A percentile compares a stretch with the other conserved stretches of the same genome.
These are phyloP conservation scores for Posidonia australis DNA, from an alignment of 106 monocot species.

Conservation along the genomic window DNA sequence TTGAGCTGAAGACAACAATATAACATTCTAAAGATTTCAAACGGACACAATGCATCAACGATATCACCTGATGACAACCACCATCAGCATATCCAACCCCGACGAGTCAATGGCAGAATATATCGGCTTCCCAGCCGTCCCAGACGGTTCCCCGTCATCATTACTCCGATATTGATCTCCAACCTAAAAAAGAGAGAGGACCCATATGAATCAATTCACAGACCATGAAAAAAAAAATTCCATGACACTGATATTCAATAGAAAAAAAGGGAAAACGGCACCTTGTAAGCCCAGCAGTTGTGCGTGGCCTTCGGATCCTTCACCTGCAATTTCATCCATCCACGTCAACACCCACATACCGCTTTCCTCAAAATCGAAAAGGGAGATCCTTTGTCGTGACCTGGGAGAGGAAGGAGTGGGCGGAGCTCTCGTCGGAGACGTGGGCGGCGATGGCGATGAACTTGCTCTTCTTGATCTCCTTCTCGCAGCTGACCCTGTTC, in stretches of 20 bases:
- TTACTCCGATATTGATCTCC: slow-evolving; percentile 80
- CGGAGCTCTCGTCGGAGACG: slow-evolving; percentile 64
- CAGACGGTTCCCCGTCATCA: slow-evolving; percentile 95
- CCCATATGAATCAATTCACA: slow-evolving; percentile 1
- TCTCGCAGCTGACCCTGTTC: slow-evolving; percentile 44
- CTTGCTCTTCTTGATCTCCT: slow-evolving; percentile 82
- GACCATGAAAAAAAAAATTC: background rate
- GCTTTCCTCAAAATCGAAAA: too few species aligned
- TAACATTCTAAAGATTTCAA: background rate
- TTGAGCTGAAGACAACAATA: too few species aligned
- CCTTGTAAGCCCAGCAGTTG: slow-evolving; percentile 98
- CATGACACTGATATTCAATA: background rate
- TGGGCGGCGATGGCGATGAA: slow-evolving; percentile 81
- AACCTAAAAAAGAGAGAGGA: slow-evolving; percentile 32
- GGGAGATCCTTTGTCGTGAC: slow-evolving; percentile 5
- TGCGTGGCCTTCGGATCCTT: slow-evolving; percentile 74
- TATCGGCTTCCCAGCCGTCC: slow-evolving; percentile 89
- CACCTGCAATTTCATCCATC: slow-evolving; percentile 25
- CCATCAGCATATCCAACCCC: slow-evolving; percentile 94
- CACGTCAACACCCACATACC: too few species aligned
- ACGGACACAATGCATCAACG: background rate
- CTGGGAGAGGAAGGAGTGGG: slow-evolving; percentile 75
- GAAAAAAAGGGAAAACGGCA: slow-evolving; percentile 1
- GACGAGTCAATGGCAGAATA: slow-evolving; percentile 84
- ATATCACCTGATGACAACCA: slow-evolving; percentile 78